A percentile compares a stretch with the other conserved stretches of the same genome.
These are phyloP conservation scores for Scedosporium boydii DNA, from an alignment of 2,329 filamentous ascomycete genomes.

Conservation along the genomic window DNA sequence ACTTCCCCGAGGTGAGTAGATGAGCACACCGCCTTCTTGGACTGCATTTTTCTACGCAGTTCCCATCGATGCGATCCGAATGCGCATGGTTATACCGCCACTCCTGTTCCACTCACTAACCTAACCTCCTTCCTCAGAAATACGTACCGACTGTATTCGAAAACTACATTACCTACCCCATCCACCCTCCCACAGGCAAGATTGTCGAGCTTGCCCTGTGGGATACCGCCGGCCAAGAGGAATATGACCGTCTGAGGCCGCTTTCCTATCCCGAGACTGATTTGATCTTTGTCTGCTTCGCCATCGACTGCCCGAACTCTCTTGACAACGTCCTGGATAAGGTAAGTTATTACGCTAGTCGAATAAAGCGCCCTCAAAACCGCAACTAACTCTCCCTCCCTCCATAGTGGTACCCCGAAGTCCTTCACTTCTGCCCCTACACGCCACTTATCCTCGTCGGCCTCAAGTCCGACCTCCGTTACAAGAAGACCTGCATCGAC, in stretches of 20 bases:
- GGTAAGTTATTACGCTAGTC: slow-evolving; percentile 40
- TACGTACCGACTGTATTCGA: slow-evolving; percentile 99
- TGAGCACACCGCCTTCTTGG: background rate
- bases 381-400: background rate
- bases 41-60: too few relatives aligned
- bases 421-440: slow-evolving; percentile 96
- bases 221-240: slow-evolving; percentile 98
- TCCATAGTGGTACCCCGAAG: slow-evolving; percentile 91
- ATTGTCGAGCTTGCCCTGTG: slow-evolving; percentile 93
- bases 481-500: slow-evolving; percentile 94
- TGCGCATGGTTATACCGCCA: background rate
- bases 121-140: slow-evolving; percentile 55
- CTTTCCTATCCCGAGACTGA: slow-evolving; percentile 98
- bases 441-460: slow-evolving; percentile 93
- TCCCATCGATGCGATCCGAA: too few relatives aligned
- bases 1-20: slow-evolving; percentile 83
- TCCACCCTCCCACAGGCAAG: slow-evolving; percentile 80
- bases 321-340: slow-evolving; percentile 98
- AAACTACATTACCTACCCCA: slow-evolving; percentile 98
- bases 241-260: slow-evolving; percentile 92
- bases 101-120: background rate
- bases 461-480: slow-evolving; percentile 91
- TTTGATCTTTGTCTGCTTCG: slow-evolving; percentile 96
- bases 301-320: slow-evolving; percentile 96
- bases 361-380: background rate